Evolutionary conservation across 148 eudicot genomes (phyloP).

Genomic region (Arbutus unedo): DNA sequence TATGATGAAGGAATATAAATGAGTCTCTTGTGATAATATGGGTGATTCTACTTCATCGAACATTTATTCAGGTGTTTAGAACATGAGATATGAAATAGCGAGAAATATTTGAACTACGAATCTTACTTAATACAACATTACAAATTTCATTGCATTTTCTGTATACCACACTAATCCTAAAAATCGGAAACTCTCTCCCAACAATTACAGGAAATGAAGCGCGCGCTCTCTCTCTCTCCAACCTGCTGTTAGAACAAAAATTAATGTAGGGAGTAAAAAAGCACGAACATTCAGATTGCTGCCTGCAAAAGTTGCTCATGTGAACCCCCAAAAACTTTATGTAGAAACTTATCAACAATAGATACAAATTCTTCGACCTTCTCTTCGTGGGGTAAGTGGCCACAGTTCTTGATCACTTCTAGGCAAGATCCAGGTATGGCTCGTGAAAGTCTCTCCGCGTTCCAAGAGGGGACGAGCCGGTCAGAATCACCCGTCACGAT

Average conservation of each 20-base stretch:
- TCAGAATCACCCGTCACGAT: conserved; percentile 80
- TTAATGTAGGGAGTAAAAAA: background rate
- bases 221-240: no score
- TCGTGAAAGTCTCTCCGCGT: conserved; percentile 65
- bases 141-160: background rate
- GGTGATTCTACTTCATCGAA: background rate
- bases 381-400: conserved; percentile 91
- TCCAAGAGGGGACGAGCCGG: conserved; percentile 85
- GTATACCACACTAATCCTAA: background rate
- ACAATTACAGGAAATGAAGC: background rate
- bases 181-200: background rate
- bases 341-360: conserved; percentile 60
- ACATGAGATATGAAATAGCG: background rate
- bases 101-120: no score
- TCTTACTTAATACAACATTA: background rate
- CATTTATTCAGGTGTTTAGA: background rate
- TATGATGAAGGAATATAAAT: background rate
- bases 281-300: conserved; percentile 19
- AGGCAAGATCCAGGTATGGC: conserved; percentile 73
- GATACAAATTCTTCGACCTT: conserved; percentile 67
- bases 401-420: conserved; percentile 75
- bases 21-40: background rate
- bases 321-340: conserved; percentile 35
- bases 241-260: background rate
- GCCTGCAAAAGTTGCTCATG: conserved; percentile 44